Base-by-base conservation (phyloP, 2,329 filamentous ascomycete species). In the Fusarium robinianum region DNA sequence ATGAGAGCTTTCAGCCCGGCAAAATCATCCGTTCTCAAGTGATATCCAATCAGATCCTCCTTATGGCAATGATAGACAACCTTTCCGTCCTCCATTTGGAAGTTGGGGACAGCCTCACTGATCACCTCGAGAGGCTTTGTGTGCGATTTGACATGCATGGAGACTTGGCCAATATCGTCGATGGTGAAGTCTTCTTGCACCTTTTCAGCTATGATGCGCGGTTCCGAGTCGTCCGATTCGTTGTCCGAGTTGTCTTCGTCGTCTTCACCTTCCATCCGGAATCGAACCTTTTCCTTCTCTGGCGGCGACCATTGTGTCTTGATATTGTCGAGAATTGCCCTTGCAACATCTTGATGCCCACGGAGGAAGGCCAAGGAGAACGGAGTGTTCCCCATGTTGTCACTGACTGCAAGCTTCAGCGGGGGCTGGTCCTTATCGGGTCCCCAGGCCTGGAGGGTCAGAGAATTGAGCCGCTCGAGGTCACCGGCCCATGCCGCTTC, bases 401-500 rank as follows among this genome's bases (percentile, higher is more conserved):
- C 86, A 2, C 49, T 55, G 1, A 84, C 77, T 0, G 84, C 77
- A 41, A 90, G 77, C 51, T 82, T 76, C 27, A 94, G 71, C 1
- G 87, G 85, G 0, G 75, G 67, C 38, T 83, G 73, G 5, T 76
- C 67, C 5, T 75, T 67, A 5, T 77, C 69, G 5, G 71, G 61
- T 9, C 78, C 75, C 79, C 83, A 87, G 2, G 77, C 68, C 8
- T 73, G 68, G 14, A 88, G 67, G 2, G 84, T 87, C 24, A 88
- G 70, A 10, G 69, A 65, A 60, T 87, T 88, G 65, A 92, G 80
- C 3, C 72, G 80, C 2, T 80, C 72, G 1, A 86, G 53, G 54
- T 94, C 80, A n/a, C 84, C 85, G 5, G 58, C 58, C 87, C 87
- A 94, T 5, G 81, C 81, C 23, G 87, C 87, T 60, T 92, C 82